These are phyloP conservation scores for Hypocrella siamensis DNA, from an alignment of 2,329 filamentous ascomycete species.

Conservation along the genomic window DNA sequence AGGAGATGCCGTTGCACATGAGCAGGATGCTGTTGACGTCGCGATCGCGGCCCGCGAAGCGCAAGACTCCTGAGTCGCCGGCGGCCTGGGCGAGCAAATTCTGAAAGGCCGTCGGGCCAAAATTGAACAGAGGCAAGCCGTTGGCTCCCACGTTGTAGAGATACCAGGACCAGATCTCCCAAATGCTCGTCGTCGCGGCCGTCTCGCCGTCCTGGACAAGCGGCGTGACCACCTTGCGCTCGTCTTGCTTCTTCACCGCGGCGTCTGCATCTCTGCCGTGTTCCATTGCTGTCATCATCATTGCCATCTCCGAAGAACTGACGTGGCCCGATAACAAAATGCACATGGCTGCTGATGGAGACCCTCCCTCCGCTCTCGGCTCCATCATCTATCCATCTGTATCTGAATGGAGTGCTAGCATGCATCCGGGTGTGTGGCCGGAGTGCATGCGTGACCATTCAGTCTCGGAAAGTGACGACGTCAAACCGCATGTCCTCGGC, in stretches of 20 bases:
- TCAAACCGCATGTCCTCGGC: too few species aligned
- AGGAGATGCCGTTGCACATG: constrained; percentile 50
- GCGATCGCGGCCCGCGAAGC: constrained; percentile 38
- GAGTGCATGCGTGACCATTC: too few species aligned
- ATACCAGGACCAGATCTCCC: constrained; percentile 13
- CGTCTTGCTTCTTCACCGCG: not conserved
- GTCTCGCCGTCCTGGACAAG: constrained; percentile 1
- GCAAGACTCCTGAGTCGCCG: constrained; percentile 30
- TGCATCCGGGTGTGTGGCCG: too few species aligned
- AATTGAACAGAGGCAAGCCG: constrained; percentile 46
- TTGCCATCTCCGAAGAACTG: too few species aligned
- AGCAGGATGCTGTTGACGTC: constrained; percentile 52
- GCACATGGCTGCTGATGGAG: too few species aligned
- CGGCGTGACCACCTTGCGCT: constrained; percentile 1
- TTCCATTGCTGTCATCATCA: too few species aligned
- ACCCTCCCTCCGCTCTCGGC: too few species aligned
- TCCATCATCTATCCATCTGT: too few species aligned
- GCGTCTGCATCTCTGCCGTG: too few species aligned
- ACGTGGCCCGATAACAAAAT: too few species aligned
- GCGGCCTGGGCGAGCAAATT: constrained; percentile 47
- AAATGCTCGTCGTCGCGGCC: constrained; percentile 8
- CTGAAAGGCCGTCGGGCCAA: constrained; percentile 48
- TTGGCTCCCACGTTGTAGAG: constrained; percentile 52
- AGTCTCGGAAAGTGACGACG: too few species aligned
- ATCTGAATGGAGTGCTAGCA: too few species aligned